Evolutionary conservation across 108 stramenopile species (phyloP).

Genomic region (Pseudonitzschia pungens): DNA sequence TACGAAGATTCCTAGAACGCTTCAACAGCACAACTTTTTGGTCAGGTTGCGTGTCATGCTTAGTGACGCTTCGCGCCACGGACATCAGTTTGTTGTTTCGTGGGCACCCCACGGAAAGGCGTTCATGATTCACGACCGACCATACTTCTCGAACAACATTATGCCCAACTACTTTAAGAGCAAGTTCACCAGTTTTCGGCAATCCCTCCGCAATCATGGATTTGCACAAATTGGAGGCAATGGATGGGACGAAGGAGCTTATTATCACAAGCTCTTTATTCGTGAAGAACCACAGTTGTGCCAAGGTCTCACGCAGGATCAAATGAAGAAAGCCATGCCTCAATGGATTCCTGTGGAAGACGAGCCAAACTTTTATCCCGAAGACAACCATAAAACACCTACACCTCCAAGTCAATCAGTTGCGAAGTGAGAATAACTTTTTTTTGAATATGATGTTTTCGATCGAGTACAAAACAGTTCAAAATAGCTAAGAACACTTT

Average conservation of each 20-base stretch:
- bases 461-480: no score
- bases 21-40: conserved; percentile 20
- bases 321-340: conserved; percentile 32
- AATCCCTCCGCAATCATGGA: conserved; percentile 73
- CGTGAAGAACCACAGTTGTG: conserved; percentile 31
- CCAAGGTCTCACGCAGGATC: conserved; percentile 26
- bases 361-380: conserved; percentile 25
- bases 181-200: conserved; percentile 62
- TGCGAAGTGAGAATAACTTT: neutral
- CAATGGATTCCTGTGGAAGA: conserved; percentile 17
- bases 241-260: conserved; percentile 54
- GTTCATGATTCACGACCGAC: conserved; percentile 24
- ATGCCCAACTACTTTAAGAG: conserved; percentile 58
- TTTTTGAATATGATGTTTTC: neutral
- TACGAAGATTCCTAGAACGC: conserved; percentile 2
- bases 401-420: neutral
- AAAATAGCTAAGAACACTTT: no score
- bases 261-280: conserved; percentile 61
- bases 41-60: conserved; percentile 15
- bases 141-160: conserved; percentile 44
- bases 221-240: conserved; percentile 51
- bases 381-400: neutral
- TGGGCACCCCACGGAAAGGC: conserved; percentile 31
- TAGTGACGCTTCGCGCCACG: conserved; percentile 8
- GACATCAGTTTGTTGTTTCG: conserved; percentile 16